phyloP scores from a whole-genome alignment of 495 filamentous ascomycete species.

The Geoglossum glabrum region DNA sequence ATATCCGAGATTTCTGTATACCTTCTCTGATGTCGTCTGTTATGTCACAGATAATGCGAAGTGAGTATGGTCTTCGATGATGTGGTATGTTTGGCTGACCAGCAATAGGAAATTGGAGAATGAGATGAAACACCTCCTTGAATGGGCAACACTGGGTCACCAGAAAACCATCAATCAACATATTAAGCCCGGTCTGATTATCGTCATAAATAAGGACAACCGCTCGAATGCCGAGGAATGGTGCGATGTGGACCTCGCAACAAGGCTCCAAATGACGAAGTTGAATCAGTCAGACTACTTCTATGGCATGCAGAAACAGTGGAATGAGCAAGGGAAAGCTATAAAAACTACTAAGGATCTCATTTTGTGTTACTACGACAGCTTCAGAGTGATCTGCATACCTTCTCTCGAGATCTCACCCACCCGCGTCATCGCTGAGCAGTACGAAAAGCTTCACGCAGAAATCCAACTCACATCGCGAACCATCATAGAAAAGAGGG shows the following conservation, averaged over 20 bases:
- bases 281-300: too few relatives aligned
- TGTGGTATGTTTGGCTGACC: too few relatives aligned
- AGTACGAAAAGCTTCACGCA: conserved; percentile 10
- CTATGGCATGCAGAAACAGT: background rate
- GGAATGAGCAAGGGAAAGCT: conserved; percentile 4
- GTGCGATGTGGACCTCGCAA: too few relatives aligned
- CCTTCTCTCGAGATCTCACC: background rate
- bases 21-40: conserved; percentile 32
- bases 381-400: conserved; percentile 10
- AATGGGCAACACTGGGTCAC: conserved; percentile 15
- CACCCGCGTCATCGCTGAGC: conserved; percentile 7
- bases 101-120: conserved; percentile 11
- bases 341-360: conserved; percentile 18
- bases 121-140: conserved; percentile 15
- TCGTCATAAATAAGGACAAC: too few relatives aligned
- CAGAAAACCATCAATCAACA: conserved; percentile 10
- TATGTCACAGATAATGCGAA: conserved; percentile 28
- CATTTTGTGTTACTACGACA: conserved; percentile 16
- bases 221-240: too few relatives aligned
- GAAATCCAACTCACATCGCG: conserved; percentile 5
- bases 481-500: conserved; percentile 9
- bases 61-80: conserved; percentile 11
- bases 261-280: too few relatives aligned
- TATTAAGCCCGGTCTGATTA: conserved; percentile 5
- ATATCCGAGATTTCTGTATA: conserved; percentile 23